phyloP scores from a whole-genome alignment of 345 rosid species.

The Abelmoschus esculentus region DNA sequence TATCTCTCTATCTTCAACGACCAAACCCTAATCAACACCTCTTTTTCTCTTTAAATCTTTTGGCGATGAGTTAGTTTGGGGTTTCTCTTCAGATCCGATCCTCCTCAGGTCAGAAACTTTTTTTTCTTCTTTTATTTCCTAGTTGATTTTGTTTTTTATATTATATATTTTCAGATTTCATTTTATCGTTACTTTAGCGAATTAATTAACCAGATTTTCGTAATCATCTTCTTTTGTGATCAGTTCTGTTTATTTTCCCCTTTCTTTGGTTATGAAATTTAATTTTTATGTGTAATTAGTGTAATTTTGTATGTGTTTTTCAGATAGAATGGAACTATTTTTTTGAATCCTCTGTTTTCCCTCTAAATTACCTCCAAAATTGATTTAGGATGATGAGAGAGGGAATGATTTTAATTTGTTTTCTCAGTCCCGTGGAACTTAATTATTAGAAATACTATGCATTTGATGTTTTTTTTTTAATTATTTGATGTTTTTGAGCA shows the following conservation, averaged over 20 bases:
- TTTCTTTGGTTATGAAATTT: not conserved
- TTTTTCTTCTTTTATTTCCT: too few relatives aligned
- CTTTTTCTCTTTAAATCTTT: not conserved
- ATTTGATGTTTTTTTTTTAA: not conserved
- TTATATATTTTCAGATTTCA: not conserved
- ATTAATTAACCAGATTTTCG: not conserved
- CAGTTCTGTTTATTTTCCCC: not conserved
- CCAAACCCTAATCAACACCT: slow-evolving; percentile 29
- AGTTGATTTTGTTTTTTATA: not conserved
- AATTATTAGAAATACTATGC: not conserved
- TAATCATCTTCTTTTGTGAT: not conserved
- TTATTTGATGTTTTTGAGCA: not conserved
- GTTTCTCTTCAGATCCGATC: slow-evolving; percentile 23
- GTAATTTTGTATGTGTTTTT: not conserved
- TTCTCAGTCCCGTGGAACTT: not conserved
- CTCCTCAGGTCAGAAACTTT: slow-evolving; percentile 13
- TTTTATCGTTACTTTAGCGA: not conserved
- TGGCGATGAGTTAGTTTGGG: slow-evolving; percentile 21
- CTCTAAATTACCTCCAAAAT: not conserved
- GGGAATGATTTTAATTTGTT: not conserved
- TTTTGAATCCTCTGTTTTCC: too few relatives aligned
- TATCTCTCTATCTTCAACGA: not conserved
- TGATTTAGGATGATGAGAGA: not conserved
- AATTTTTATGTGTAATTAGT: not conserved
- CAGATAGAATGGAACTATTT: not conserved